Evolutionary conservation across 2,329 filamentous ascomycete species (phyloP), one percentile per base, ranked within the genome.

Genomic region (Pseudofabraea citricarpa): DNA sequence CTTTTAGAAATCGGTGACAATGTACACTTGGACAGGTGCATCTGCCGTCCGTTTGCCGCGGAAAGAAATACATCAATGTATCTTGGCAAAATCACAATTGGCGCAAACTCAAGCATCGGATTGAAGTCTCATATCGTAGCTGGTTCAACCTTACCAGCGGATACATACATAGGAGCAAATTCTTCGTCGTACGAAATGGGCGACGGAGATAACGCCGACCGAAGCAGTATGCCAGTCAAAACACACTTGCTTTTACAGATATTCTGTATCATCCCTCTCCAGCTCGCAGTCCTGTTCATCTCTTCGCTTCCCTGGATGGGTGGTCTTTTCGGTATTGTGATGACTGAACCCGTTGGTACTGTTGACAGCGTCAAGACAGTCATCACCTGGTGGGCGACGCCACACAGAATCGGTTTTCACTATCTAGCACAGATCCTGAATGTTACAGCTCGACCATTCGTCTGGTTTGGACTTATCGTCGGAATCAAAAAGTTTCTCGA

Each of bases 31-130:
- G 69, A 72, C 35, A 58, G 60, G 19, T 77, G 72, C 51, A 69
- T 66, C 31, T 65, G 70, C 37, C 67, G 75, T 8, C 74, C 75
- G 0, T 78, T 80, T 48, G 75, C 67, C 0, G 75, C 64, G 2
- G 76, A 79, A 57, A 62, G 66, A n/a, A 78, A 79, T 55, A 76
- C 75, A 0, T 69, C 70, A 1, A 79, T 80, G 74, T 76, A 76
- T 44, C 63, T 80, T 9, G 73, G 71, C 9, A 63, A 59, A 6
- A 77, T 79, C 47, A 57, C 56, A 8, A 68, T 79, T 40, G 75
- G 74, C 1, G 58, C 61, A 6, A 69, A 73, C 36, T 64, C 66
- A 8, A 69, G 64, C 2, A 61, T 79, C 4, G 74, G 75, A 5
- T 51, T 70, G 3, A 64, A 68, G 3, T 72, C 74, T 1, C 67